These are phyloP conservation scores for Chalciporus piperatus DNA, from an alignment of 768 basidiomycete genomes.

Conservation along the genomic window DNA sequence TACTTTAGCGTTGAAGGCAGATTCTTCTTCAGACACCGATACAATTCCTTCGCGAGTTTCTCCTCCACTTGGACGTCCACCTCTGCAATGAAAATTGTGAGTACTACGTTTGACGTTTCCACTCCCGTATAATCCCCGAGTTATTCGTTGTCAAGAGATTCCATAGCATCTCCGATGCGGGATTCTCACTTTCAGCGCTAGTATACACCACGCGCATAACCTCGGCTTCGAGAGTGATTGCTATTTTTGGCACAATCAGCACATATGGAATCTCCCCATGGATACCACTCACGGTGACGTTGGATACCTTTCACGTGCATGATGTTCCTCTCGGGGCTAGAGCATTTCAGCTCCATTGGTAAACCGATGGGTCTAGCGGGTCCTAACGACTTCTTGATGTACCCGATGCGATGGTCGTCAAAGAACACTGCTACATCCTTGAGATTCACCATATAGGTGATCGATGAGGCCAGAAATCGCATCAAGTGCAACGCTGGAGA, in stretches of 20 bases:
- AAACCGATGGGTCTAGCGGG: slow-evolving; percentile 45
- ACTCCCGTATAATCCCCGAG: too few relatives aligned
- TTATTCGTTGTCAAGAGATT: too few relatives aligned
- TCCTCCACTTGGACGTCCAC: background rate
- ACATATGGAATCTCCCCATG: background rate
- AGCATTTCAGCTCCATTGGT: slow-evolving; percentile 51
- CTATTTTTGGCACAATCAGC: slow-evolving; percentile 29
- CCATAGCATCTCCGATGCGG: background rate
- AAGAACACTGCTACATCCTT: slow-evolving; percentile 74
- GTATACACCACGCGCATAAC: slow-evolving; percentile 63
- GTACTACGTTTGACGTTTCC: slow-evolving; percentile 36
- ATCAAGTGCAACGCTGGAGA: slow-evolving; percentile 81
- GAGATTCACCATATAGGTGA: slow-evolving; percentile 86
- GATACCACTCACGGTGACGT: slow-evolving; percentile 30
- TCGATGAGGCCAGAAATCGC: slow-evolving; percentile 84
- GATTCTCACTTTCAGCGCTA: background rate
- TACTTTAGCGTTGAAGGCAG: slow-evolving; percentile 1
- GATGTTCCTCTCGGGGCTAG: slow-evolving; percentile 49
- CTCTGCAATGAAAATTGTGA: slow-evolving; percentile 29
- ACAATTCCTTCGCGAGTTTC: background rate
- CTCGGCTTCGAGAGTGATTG: slow-evolving; percentile 73
- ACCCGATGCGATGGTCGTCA: slow-evolving; percentile 68
- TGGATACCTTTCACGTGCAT: slow-evolving; percentile 64
- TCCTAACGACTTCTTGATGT: slow-evolving; percentile 58
- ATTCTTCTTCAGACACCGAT: background rate